Evolutionary conservation across 169 alveolate genomes (phyloP).

Genomic region (Plasmodium cynomolgi): DNA sequence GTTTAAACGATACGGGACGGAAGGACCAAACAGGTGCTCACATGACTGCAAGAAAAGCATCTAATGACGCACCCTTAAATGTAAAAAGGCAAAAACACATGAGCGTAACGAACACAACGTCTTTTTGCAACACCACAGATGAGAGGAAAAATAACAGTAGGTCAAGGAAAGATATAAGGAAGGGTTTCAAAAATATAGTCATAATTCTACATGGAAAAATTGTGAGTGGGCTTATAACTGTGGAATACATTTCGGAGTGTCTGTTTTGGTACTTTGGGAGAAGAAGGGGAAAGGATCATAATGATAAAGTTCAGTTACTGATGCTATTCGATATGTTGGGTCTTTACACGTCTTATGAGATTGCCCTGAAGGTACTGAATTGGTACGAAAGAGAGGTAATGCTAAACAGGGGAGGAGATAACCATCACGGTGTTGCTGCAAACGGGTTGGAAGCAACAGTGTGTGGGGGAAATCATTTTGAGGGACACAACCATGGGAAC

Average conservation of each 20-base stretch:
- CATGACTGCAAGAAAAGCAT: not conserved
- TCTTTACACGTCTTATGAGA: constrained; percentile 34
- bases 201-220: constrained; percentile 30
- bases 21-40: not conserved
- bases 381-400: constrained; percentile 22
- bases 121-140: not conserved
- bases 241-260: constrained; percentile 23
- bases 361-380: constrained; percentile 6
- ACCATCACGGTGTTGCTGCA: not conserved
- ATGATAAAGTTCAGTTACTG: constrained; percentile 1
- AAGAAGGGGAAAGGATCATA: not conserved
- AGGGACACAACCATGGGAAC: not conserved
- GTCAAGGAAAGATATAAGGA: constrained; percentile 15
- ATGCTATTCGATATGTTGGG: constrained; percentile 22
- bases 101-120: not conserved
- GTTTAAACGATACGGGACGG: not conserved
- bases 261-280: not conserved
- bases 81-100: not conserved
- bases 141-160: not conserved
- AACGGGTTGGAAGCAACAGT: not conserved
- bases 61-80: not conserved
- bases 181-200: constrained; percentile 1
- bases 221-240: constrained; percentile 26
- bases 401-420: not conserved
- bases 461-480: not conserved